Base-by-base conservation (phyloP, 805 yeast genomes). In the Saccharomycopsis olivae region DNA sequence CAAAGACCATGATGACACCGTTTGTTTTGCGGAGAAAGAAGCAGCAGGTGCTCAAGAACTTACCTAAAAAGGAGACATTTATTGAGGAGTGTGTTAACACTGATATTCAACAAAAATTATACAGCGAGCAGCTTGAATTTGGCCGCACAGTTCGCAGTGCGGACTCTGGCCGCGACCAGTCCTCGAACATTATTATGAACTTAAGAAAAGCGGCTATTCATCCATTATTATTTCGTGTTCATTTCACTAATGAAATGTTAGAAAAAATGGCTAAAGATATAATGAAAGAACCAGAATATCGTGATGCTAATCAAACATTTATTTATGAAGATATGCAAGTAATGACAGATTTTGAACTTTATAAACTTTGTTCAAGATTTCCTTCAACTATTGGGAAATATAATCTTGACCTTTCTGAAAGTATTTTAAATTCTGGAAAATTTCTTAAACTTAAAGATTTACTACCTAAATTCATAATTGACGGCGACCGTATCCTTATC, bases 1-100 rank as follows among this genome's bases (percentile, higher is more conserved):
- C 99, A 3, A 86, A 85, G 57, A 81, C 92, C 4, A 89, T 92
- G 96, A 89, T 92, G 97, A 82, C 94, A 2, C 99, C 99, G 3
- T 92, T 92, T 62, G 89, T 92, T 6, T 64, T 92, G 52, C 72
- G 99, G 59, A 76, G 99, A 57, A 80, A 79, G 55, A 92, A 92
- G 62, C 83, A 74, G 41, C 96, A 89, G 59, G 98, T 92, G 5
- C 69, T 92, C 58, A 75, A 83, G 54, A 89, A 92, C 55, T 65
- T 92, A 43, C 98, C 98, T 1, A 67, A 70, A 23, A 92, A 92
- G 55, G 61, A 65, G 40, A 85, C 79, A 43, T 62, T 61, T 33
- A 69, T 82, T 28, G 74, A 71, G 38, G 67, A 66, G 47, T 87
- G 96, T 58, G 77, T 71, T 1, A 61, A 87, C 67, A 62, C 69